Conservation (phyloP, 768 basidiomycete species). For the Boletus fagicola region DNA sequence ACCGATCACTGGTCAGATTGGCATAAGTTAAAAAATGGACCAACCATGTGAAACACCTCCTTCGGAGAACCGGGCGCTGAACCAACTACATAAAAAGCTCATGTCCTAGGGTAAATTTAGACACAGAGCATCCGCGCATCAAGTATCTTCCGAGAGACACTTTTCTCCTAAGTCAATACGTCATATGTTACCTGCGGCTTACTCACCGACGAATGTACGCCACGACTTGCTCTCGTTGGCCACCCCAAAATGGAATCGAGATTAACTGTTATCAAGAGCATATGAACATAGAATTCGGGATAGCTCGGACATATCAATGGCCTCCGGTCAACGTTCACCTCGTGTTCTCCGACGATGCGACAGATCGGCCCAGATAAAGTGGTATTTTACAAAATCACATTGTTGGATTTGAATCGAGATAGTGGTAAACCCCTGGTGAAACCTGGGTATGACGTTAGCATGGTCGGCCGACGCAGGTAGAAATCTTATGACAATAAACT, state of each 20-base stretch:
- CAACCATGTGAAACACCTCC: background rate
- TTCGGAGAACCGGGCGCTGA: background rate
- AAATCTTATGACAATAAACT: background rate
- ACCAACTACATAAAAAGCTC: background rate
- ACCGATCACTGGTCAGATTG: background rate
- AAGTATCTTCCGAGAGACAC: background rate
- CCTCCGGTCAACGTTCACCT: background rate
- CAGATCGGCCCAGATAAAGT: background rate
- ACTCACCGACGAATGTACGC: background rate
- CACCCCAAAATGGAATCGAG: background rate
- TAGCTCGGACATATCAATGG: background rate
- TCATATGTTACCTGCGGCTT: background rate
- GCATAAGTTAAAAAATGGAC: background rate
- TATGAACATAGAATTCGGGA: background rate
- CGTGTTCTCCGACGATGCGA: background rate
- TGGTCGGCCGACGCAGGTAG: background rate
- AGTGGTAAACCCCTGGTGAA: background rate
- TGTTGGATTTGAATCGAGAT: background rate
- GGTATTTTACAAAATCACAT: background rate
- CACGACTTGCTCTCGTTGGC: background rate
- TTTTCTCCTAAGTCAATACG: background rate
- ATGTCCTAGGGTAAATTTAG: slow-evolving; percentile 1
- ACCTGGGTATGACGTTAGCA: too few relatives aligned
- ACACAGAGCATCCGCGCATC: background rate
- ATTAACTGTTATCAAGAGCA: background rate